A percentile compares a stretch with the other conserved stretches of the same genome.
Evolutionary conservation across 768 basidiomycete genomes (phyloP).

Genomic region (Leccinellum luteum): DNA sequence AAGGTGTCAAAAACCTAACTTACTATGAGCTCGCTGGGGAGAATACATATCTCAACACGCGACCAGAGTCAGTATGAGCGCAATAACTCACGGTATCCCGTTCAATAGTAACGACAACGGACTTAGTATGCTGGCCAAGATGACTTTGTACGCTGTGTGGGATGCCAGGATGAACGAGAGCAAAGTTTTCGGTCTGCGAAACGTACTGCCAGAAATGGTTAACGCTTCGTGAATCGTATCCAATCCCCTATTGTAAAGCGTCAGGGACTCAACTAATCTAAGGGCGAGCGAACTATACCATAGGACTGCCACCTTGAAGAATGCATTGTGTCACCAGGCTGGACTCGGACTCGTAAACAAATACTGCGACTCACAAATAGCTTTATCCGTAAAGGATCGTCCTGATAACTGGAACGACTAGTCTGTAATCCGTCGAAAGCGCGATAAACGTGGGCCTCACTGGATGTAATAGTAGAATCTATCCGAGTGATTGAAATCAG

Average conservation of each 20-base stretch:
- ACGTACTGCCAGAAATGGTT: conserved; percentile 9
- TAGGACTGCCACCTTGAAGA: conserved; percentile 7
- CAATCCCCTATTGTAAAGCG: conserved; percentile 1
- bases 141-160: conserved; percentile 7
- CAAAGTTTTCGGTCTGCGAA: background rate
- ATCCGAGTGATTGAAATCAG: background rate
- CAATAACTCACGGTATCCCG: conserved; percentile 1
- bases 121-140: background rate
- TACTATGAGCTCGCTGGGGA: conserved; percentile 7
- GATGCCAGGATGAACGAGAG: background rate
- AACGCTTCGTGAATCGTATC: conserved; percentile 15
- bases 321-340: background rate
- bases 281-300: background rate
- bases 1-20: background rate
- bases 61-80: background rate
- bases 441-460: background rate
- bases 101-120: background rate
- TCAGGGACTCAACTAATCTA: background rate
- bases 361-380: conserved; percentile 9
- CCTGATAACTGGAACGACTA: conserved; percentile 1
- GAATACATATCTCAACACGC: background rate
- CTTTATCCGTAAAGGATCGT: conserved; percentile 4
- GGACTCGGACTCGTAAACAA: background rate
- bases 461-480: background rate
- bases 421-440: background rate